A percentile compares a stretch with the other conserved stretches of the same genome.
Conservation (phyloP, 257 asterid species). For the Primulina huaijiensis region DNA sequence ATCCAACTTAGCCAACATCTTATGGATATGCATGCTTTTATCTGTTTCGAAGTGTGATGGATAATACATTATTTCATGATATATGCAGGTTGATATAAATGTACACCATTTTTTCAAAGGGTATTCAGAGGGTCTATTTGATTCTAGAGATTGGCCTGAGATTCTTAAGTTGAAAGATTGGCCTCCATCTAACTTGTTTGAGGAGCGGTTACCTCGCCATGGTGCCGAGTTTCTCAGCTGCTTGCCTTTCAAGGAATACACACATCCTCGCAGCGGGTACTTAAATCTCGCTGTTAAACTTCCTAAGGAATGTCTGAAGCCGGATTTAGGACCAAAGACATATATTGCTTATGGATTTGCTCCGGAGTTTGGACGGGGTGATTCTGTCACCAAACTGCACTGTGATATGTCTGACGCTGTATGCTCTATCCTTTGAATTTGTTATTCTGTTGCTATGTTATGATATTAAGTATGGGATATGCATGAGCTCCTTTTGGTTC, state of each 20-base stretch:
- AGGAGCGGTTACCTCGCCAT: conserved; percentile 82
- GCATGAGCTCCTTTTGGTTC: neutral
- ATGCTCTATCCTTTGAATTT: conserved; percentile 30
- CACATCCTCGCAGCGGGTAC: conserved; percentile 62
- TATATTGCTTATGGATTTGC: conserved; percentile 85
- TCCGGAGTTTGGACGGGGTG: conserved; percentile 84
- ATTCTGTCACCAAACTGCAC: conserved; percentile 89
- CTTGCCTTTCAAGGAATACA: conserved; percentile 85
- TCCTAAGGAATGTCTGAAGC: conserved; percentile 49
- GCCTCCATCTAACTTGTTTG: conserved; percentile 82
- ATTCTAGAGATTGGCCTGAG: conserved; percentile 52
- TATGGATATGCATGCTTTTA: conserved; percentile 5
- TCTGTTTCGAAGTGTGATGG: conserved; percentile 14
- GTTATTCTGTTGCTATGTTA: conserved; percentile 20
- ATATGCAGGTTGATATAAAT: conserved; percentile 65
- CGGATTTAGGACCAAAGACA: conserved; percentile 95
- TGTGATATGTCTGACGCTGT: conserved; percentile 97
- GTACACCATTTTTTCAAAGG: conserved; percentile 64
- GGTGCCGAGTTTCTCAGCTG: conserved; percentile 66
- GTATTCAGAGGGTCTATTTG: conserved; percentile 42
- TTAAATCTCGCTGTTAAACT: conserved; percentile 70
- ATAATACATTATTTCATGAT: conserved; percentile 22
- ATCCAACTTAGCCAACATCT: neutral
- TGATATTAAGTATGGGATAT: neutral
- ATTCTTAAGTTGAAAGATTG: conserved; percentile 85